Conservation (phyloP, 495 filamentous ascomycete species). For the Penicillium pulvis region DNA sequence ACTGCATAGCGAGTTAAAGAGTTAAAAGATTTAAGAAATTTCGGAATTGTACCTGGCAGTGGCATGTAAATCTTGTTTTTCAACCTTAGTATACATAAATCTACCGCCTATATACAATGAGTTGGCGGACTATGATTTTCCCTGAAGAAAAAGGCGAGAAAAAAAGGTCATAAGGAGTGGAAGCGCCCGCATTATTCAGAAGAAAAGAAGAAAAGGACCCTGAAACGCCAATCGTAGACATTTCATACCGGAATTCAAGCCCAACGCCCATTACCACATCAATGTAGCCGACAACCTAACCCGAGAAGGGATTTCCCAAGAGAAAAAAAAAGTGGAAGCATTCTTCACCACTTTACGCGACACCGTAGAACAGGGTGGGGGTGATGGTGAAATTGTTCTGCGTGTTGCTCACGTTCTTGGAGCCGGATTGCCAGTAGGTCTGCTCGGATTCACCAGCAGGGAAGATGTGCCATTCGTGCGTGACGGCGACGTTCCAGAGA, state of each 20-base stretch:
- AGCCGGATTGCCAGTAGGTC: conserved; percentile 20
- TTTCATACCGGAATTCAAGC: neutral
- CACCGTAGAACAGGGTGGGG: conserved; percentile 21
- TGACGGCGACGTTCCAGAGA: conserved; percentile 37
- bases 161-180: neutral
- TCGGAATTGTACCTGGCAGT: neutral
- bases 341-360: conserved; percentile 12
- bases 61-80: conserved; percentile 2
- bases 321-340: neutral
- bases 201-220: neutral
- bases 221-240: conserved; percentile 13
- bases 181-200: neutral
- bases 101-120: neutral
- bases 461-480: conserved; percentile 34
- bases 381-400: conserved; percentile 17
- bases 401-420: conserved; percentile 16
- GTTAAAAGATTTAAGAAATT: neutral
- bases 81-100: neutral
- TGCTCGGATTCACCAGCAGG: conserved; percentile 23
- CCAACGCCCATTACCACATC: conserved; percentile 6
- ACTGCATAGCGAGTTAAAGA: conserved; percentile 5
- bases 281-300: neutral
- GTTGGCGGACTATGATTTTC: neutral
- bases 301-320: neutral
- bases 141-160: neutral